Conservation (phyloP, 2,329 filamentous ascomycete genomes). For the Apiospora pterosperma region DNA sequence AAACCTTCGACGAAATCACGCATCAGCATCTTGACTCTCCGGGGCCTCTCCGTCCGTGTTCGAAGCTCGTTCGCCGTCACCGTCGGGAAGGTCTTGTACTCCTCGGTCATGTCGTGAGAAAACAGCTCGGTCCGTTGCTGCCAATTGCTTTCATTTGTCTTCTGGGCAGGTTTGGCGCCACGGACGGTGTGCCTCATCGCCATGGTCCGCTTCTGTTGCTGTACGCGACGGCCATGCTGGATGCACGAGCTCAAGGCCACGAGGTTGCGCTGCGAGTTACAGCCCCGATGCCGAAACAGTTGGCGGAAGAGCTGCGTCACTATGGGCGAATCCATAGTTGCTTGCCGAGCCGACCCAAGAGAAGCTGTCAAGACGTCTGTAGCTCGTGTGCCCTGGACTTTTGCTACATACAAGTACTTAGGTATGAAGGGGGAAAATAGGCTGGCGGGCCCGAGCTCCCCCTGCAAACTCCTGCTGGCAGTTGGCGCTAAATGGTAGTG, state of each 20-base stretch:
- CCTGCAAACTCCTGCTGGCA: background rate
- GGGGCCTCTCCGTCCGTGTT: slow-evolving; percentile 69
- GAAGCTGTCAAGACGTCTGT: background rate
- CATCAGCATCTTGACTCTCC: slow-evolving; percentile 92
- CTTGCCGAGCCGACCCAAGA: background rate
- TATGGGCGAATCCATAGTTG: slow-evolving; percentile 75
- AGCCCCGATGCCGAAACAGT: slow-evolving; percentile 74
- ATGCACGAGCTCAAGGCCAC: slow-evolving; percentile 33
- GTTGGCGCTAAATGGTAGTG: background rate
- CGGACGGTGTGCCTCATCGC: slow-evolving; percentile 21
- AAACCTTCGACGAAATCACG: slow-evolving; percentile 94
- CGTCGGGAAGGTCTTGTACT: slow-evolving; percentile 78
- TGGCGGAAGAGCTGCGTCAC: slow-evolving; percentile 78
- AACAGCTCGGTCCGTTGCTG: slow-evolving; percentile 77
- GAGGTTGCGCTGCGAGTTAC: slow-evolving; percentile 49
- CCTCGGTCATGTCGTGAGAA: slow-evolving; percentile 71
- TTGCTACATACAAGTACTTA: background rate
- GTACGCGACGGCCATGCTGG: slow-evolving; percentile 36
- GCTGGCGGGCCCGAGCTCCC: background rate
- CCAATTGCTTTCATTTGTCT: slow-evolving; percentile 68
- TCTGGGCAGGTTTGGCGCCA: slow-evolving; percentile 18
- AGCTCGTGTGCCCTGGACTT: background rate
- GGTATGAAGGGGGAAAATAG: background rate
- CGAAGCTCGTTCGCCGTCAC: slow-evolving; percentile 81
- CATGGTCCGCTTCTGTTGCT: slow-evolving; percentile 30